A percentile compares a stretch with the other conserved stretches of the same genome.
phyloP scores from a whole-genome alignment of 1,284 basidiomycete genomes.

The Ceratobasidium sp. region DNA sequence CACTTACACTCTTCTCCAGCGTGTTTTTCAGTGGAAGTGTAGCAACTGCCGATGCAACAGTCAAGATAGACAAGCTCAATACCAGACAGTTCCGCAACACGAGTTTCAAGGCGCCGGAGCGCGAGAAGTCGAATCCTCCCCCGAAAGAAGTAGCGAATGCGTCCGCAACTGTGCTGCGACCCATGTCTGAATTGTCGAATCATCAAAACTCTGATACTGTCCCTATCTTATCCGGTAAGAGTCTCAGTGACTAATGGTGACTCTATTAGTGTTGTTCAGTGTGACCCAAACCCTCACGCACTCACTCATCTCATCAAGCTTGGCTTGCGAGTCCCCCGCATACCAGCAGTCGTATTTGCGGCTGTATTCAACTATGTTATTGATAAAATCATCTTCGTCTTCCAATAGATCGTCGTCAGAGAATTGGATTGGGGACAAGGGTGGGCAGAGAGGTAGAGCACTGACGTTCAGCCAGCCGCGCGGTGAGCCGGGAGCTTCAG shows the following conservation, averaged over 20 bases:
- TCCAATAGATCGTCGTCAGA: background rate
- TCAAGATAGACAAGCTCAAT: slow-evolving; percentile 24
- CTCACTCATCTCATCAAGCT: slow-evolving; percentile 19
- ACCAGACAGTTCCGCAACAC: slow-evolving; percentile 42
- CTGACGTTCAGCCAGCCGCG: slow-evolving; percentile 6
- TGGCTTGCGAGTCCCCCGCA: slow-evolving; percentile 4
- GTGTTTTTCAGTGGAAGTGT: slow-evolving; percentile 44
- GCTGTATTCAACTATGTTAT: background rate
- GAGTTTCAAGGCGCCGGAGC: slow-evolving; percentile 16
- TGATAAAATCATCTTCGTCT: background rate
- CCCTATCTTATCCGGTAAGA: slow-evolving; percentile 18
- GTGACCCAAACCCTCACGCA: background rate
- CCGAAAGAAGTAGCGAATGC: slow-evolving; percentile 31
- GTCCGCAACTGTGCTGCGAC: slow-evolving; percentile 19
- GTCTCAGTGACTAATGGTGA: slow-evolving; percentile 1
- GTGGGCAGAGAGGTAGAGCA: slow-evolving; percentile 5
- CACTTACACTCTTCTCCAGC: background rate
- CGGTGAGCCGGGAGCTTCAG: background rate
- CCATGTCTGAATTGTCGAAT: slow-evolving; percentile 41
- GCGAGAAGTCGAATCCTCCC: slow-evolving; percentile 1
- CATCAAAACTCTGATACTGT: slow-evolving; percentile 34
- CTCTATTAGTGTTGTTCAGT: background rate
- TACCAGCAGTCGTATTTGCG: slow-evolving; percentile 38
- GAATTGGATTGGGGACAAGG: background rate
- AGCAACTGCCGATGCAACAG: slow-evolving; percentile 49